Evolutionary conservation across 345 rosid species (phyloP).

Genomic region (Aegle marmelos): DNA sequence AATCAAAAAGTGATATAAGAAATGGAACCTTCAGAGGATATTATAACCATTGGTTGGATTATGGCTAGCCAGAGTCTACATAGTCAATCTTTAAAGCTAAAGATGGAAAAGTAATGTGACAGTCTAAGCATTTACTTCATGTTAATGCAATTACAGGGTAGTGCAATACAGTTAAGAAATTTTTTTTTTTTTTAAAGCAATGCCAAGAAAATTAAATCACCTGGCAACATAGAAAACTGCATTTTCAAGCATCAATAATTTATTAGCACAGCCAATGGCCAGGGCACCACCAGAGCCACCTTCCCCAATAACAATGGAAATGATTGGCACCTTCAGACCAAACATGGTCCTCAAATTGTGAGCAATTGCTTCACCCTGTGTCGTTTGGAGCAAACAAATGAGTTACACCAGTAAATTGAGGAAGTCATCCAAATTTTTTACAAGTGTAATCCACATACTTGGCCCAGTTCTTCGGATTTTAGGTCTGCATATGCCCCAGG

Average conservation of each 20-base stretch:
- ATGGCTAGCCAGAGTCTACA: background rate
- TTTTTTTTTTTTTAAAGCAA: too few species aligned
- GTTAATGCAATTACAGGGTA: background rate
- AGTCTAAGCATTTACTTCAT: background rate
- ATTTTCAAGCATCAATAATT: constrained; percentile 91
- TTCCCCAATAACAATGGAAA: constrained; percentile 94
- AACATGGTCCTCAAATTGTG: constrained; percentile 93
- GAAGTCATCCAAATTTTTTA: constrained; percentile 1
- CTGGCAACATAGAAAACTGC: constrained; percentile 97
- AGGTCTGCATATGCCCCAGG: constrained; percentile 86
- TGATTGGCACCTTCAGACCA: constrained; percentile 87
- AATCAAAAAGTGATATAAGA: background rate
- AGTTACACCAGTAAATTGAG: constrained; percentile 17
- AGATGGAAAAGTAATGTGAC: background rate
- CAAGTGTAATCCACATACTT: constrained; percentile 34
- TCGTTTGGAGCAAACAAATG: constrained; percentile 14
- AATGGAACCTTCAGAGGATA: background rate
- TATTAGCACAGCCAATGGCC: constrained; percentile 96
- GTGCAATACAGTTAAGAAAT: background rate
- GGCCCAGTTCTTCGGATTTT: constrained; percentile 75
- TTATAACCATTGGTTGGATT: background rate
- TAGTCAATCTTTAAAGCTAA: background rate
- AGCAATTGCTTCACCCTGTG: constrained; percentile 98
- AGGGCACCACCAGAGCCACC: constrained; percentile 99
- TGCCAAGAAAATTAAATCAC: constrained; percentile 32